These are phyloP conservation scores for Thelonectria discophora DNA, from an alignment of 2,329 filamentous ascomycete species.

Conservation along the genomic window DNA sequence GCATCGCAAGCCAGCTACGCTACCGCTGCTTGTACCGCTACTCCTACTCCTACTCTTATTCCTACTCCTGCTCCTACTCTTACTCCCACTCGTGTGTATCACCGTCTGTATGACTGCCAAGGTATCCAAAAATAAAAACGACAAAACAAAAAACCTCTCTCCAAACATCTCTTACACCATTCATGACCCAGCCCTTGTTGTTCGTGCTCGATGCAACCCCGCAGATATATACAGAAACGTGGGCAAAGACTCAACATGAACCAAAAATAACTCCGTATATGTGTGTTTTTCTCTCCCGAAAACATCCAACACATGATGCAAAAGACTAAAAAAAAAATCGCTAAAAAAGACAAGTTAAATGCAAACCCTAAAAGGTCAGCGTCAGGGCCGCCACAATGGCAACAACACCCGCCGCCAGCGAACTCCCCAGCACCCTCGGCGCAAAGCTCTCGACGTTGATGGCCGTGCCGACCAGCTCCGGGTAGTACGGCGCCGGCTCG, in stretches of 20 bases:
- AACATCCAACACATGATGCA: background rate
- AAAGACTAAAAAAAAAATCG: background rate
- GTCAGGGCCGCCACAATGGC: constrained; percentile 36
- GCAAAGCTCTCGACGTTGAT: constrained; percentile 41
- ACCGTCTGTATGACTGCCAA: background rate
- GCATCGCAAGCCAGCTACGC: constrained; percentile 1
- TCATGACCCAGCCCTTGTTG: background rate
- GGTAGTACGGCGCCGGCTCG: constrained; percentile 47
- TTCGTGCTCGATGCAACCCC: background rate
- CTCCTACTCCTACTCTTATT: no score
- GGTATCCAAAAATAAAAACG: constrained; percentile 15
- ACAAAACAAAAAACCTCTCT: background rate
- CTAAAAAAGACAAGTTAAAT: background rate
- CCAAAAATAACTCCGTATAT: constrained; percentile 2
- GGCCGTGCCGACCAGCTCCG: constrained; percentile 38
- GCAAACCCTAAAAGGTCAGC: constrained; percentile 28
- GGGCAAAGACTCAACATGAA: background rate
- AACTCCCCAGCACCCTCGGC: constrained; percentile 27
- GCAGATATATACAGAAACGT: background rate
- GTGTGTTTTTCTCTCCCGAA: background rate
- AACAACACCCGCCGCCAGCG: constrained; percentile 24
- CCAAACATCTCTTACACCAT: background rate
- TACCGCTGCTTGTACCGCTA: background rate
- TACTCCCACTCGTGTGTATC: no score
- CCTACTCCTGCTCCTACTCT: no score